phyloP scores from a whole-genome alignment of 805 yeast species.

The Jamesozyma jinghongensis region DNA sequence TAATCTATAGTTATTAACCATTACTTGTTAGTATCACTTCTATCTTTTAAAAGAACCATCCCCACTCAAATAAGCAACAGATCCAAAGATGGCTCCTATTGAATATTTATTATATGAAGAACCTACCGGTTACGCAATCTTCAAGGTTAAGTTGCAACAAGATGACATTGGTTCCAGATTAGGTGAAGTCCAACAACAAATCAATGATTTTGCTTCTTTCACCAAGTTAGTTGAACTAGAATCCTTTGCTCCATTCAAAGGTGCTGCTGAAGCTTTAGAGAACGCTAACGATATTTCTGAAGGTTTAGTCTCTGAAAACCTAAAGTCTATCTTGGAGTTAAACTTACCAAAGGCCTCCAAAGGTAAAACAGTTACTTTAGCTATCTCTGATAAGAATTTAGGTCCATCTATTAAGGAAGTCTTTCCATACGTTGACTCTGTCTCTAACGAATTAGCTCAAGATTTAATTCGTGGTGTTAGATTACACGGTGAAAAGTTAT shows the following conservation, averaged over 20 bases:
- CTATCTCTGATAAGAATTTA: slow-evolving; percentile 87
- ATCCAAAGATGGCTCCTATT: slow-evolving; percentile 51
- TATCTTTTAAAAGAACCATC: not conserved
- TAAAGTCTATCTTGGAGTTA: slow-evolving; percentile 80
- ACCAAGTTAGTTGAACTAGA: slow-evolving; percentile 89
- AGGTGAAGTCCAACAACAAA: slow-evolving; percentile 88
- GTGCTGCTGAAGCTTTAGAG: slow-evolving; percentile 98
- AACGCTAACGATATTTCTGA: slow-evolving; percentile 97
- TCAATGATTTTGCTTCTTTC: slow-evolving; percentile 75
- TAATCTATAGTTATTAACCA: not conserved
- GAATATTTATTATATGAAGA: slow-evolving; percentile 95
- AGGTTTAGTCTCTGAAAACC: slow-evolving; percentile 88
- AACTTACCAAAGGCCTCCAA: slow-evolving; percentile 76
- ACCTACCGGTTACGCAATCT: slow-evolving; percentile 96
- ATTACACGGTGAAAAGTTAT: slow-evolving; percentile 76
- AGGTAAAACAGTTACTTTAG: slow-evolving; percentile 58
- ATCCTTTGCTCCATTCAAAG: slow-evolving; percentile 96
- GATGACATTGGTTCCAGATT: slow-evolving; percentile 88
- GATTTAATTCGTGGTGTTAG: slow-evolving; percentile 94
- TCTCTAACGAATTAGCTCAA: slow-evolving; percentile 85
- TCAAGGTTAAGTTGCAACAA: slow-evolving; percentile 87
- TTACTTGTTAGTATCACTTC: not conserved
- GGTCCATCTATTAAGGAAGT: slow-evolving; percentile 94
- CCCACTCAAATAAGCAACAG: not conserved
- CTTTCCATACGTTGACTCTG: slow-evolving; percentile 83